Base-by-base conservation (phyloP, 805 yeast species). In the Candida coleopterorum region DNA sequence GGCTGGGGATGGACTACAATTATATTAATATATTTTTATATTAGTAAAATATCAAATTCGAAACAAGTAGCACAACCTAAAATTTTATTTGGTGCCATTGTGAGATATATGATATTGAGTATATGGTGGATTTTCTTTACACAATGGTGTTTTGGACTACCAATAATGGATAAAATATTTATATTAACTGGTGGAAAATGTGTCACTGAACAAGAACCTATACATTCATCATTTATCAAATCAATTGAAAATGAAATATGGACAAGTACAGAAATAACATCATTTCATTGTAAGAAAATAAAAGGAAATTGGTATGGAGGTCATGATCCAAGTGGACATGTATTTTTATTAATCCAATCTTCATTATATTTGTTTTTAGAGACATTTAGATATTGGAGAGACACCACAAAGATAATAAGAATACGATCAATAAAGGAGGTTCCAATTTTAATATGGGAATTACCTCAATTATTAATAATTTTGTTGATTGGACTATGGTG, bases 251-350 rank as follows among this genome's bases (percentile, higher is more conserved):
- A 29, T 16, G 30, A 35, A 18, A 18, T 35, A 8, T 35, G 34
- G 34, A 23, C 28, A 23, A 29, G 34, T 18, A 29, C 37, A 2
- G 9, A 12, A 6, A 48, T 67, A 9, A 47, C 64, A 6, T 65
- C 71, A 8, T 53, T 52, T 35, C 45, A 49, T 12, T 68, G 73
- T 49, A 50, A 68, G 16, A 44, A 45, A 27, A 40, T 64, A 74
- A 93, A 55, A 58, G 93, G 55, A 35, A 53, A 42, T 20, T 74
- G 50, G 87, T 79, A 34, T 82, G 97, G 96, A 0, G 98, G 98
- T 0, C 96, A 87, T 53, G 98, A 93, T 62, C 96, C 97, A 4
- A 81, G 90, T 42, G 98, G 98, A 0, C 98, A 93, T 54, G 81
- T 86, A 1, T 93, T 89, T 49, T 56, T 93, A 28, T 62, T 90